Evolutionary conservation across 2,329 filamentous ascomycete genomes (phyloP).

Genomic region (Fusarium stilboides): DNA sequence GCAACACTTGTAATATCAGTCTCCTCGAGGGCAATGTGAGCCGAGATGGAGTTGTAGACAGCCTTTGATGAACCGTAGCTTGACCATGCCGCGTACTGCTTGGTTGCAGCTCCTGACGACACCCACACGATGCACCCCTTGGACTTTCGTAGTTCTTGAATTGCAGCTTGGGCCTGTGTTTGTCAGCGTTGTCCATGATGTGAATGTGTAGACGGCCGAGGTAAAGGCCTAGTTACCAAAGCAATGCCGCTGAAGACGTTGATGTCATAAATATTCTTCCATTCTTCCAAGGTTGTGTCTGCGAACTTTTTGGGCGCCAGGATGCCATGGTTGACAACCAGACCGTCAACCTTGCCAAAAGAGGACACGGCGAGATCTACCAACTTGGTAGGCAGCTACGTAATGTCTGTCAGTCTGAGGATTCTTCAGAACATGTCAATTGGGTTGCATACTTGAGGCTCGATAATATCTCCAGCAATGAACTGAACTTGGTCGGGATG

Average conservation of each 20-base stretch:
- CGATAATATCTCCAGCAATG: conserved; percentile 69
- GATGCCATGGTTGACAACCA: conserved; percentile 91
- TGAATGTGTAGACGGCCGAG: background rate
- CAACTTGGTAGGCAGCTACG: conserved; percentile 71
- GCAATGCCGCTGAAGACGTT: conserved; percentile 90
- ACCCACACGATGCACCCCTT: conserved; percentile 83
- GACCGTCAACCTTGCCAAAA: conserved; percentile 82
- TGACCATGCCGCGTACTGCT: conserved; percentile 80
- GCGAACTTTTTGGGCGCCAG: conserved; percentile 82
- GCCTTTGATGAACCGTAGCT: conserved; percentile 89
- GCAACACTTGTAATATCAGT: conserved; percentile 80
- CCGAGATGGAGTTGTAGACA: conserved; percentile 83
- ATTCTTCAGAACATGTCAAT: background rate
- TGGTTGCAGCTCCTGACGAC: conserved; percentile 82
- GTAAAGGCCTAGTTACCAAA: conserved; percentile 69
- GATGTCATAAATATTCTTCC: conserved; percentile 82
- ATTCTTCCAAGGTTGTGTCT: conserved; percentile 78
- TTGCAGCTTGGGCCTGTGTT: conserved; percentile 76
- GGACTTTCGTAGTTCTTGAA: conserved; percentile 77
- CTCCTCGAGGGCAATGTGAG: conserved; percentile 83
- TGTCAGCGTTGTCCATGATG: conserved; percentile 19
- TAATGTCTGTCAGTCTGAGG: conserved; percentile 1
- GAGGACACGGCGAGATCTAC: conserved; percentile 75
- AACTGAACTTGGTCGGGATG: conserved; percentile 67
- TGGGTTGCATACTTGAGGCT: conserved; percentile 54